Evolutionary conservation across 2,329 filamentous ascomycete species (phyloP), one percentile per base, ranked within the genome.

Genomic region (Trichoderma endophyticum): DNA sequence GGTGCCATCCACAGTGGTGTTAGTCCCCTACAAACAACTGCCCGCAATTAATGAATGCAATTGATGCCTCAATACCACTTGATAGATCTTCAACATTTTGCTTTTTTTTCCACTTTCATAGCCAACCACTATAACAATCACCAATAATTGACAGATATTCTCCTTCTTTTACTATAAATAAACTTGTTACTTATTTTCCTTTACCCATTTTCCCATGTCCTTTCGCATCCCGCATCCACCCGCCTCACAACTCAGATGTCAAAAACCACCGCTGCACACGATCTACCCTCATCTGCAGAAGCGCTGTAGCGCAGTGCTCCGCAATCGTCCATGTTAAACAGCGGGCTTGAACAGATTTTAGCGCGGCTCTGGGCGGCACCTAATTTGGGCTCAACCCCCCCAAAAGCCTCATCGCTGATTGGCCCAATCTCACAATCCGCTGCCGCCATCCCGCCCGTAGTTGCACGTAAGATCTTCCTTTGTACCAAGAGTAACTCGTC

Each of bases 361-460:
- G 68, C 68, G 68, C 68, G 59, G 68, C 68, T 70, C 59, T 70
- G 59, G 60, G 43, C 68, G 70, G 70, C 70, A 68, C 70, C 70
- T 69, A 68, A 72, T 72, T 72, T 68, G 70, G 70, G 70, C 28
- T 21, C 21, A 21, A 21, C 21, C 21, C 32, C 32, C 32, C 57
- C 57, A 26, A 36, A 39, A 64, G 54, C 48, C 59, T 48, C 26
- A 24, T 48, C 70, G 64, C 63, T 72, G 70, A 72, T 72, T 72
- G 70, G 70, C n/a, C 51, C 12, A 64, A 60, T 68, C 57, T 43
- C 32, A 26, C 59, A 57, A 62, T 60, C 70, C 64, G 70, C 70
- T 72, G 39, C 70, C 70, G 70, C 62, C 70, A 72, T 72, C 64
- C 70, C 70, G 70, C 70, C 70, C 64, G 64, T 63, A 72, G 70